These are phyloP conservation scores for Scortechinia acanthostroma DNA, from an alignment of 2,329 filamentous ascomycete genomes.

Conservation along the genomic window DNA sequence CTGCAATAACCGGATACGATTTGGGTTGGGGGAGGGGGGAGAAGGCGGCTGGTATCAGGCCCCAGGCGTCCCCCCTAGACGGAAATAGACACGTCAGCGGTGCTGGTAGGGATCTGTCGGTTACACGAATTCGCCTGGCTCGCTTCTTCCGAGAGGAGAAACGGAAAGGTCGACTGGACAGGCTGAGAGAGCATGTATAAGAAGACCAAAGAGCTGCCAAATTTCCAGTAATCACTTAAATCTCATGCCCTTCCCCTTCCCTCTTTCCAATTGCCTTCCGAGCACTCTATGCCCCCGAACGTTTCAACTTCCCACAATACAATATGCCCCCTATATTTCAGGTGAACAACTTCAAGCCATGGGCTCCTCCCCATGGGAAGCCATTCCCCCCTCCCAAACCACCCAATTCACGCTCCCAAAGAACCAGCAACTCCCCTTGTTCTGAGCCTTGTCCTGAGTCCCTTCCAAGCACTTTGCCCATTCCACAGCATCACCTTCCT, in stretches of 20 bases:
- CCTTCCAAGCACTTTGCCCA: background rate
- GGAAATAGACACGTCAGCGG: slow-evolving; percentile 7
- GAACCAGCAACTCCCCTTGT: background rate
- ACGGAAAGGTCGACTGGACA: slow-evolving; percentile 5
- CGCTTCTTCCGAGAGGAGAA: slow-evolving; percentile 4
- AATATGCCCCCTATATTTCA: background rate
- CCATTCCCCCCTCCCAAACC: background rate
- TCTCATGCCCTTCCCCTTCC: background rate
- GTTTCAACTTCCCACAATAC: background rate
- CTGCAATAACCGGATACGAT: slow-evolving; percentile 4
- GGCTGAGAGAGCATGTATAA: slow-evolving; percentile 3
- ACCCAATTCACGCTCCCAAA: background rate
- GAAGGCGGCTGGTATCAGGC: slow-evolving; percentile 6
- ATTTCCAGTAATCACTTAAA: background rate
- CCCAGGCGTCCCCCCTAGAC: slow-evolving; percentile 5
- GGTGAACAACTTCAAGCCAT: background rate
- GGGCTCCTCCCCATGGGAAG: background rate
- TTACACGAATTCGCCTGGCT: slow-evolving; percentile 5
- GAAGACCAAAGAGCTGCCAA: background rate
- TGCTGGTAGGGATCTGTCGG: slow-evolving; percentile 2
- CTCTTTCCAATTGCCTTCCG: background rate
- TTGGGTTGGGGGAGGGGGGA: too few relatives aligned
- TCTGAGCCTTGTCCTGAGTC: background rate
- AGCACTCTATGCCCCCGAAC: background rate
- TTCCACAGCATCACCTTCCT: background rate